These are phyloP conservation scores for Nakaseomyces sp. DNA, from an alignment of 1,139 yeast genomes.

Conservation along the genomic window DNA sequence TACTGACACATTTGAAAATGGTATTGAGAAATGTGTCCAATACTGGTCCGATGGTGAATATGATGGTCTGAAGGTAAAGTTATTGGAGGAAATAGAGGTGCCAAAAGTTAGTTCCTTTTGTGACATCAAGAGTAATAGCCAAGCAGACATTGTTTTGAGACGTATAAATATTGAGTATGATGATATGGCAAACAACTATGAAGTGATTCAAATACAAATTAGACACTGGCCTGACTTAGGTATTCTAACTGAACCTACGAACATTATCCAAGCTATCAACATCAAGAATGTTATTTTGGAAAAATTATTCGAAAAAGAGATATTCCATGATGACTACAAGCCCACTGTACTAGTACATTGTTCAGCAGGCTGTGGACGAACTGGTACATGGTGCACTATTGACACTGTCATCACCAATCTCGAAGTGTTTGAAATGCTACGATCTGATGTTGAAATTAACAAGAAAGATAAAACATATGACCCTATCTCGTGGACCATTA, in stretches of 20 bases:
- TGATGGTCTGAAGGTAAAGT: conserved; percentile 23
- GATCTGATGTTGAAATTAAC: conserved; percentile 11
- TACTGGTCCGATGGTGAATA: conserved; percentile 41
- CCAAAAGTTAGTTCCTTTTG: background rate
- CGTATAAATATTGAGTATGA: conserved; percentile 32
- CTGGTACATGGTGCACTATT: conserved; percentile 75
- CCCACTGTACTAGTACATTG: conserved; percentile 64
- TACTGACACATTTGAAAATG: conserved; percentile 50
- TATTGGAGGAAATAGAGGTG: conserved; percentile 16
- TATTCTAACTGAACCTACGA: conserved; percentile 33
- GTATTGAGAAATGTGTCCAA: conserved; percentile 45
- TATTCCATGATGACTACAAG: conserved; percentile 18
- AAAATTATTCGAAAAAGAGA: conserved; percentile 16
- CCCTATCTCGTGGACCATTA: conserved; percentile 39
- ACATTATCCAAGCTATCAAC: conserved; percentile 30
- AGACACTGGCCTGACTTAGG: conserved; percentile 79
- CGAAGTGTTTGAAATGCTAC: conserved; percentile 18
- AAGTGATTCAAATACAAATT: conserved; percentile 59
- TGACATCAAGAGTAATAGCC: background rate
- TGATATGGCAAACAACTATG: conserved; percentile 12
- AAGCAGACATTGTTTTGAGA: conserved; percentile 28
- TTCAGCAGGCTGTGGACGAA: conserved; percentile 87
- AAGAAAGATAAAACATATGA: conserved; percentile 32
- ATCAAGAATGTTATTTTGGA: conserved; percentile 26
- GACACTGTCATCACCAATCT: conserved; percentile 40